Evolutionary conservation across 2,329 filamentous ascomycete species (phyloP), one percentile per base, ranked within the genome.

Genomic region (Taxawa tesnikishii): DNA sequence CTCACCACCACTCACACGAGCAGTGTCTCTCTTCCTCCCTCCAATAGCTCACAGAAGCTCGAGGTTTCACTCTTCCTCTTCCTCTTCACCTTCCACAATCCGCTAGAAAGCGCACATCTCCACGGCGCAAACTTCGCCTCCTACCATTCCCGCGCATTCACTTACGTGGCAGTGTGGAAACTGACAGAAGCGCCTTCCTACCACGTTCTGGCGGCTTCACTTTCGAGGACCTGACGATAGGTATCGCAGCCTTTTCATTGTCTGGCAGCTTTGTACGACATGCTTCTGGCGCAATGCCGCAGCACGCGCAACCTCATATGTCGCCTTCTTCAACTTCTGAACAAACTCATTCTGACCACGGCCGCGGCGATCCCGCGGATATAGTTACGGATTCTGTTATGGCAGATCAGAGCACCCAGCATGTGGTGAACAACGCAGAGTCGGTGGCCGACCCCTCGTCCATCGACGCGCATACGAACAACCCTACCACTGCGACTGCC

Each of bases 351-450:
- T 26, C 26, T 31, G 16, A 29, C 29, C 24, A 15, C 14, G 10
- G 14, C 10, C 21, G 12, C n/a, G n/a, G n/a, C 14, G 15, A 23
- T 31, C 14, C 15, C 19, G 32, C 28, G 17, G 25, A 11, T 6
- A 43, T 58, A 68, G 65, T 57, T 56, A 56, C 62, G 57, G 58
- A 62, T 56, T 63, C 71, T 77, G 73, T 77, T 75, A 78, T 78
- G 73, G 73, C 73, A 75, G 73, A 76, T 71, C 68, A 73, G 70
- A 70, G 61, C 55, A 65, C 62, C 68, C 72, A 74, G 62, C 68
- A 78, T 78, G 73, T 75, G 73, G 73, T 77, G 75, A 73, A 73
- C 65, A 66, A 74, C 68, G 65, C 70, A 65, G 65, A 67, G 73
- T 77, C 73, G 72, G 65, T 71, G 62, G 70, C 70, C 67, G 69